A percentile compares a stretch with the other conserved stretches of the same genome.
Conservation (phyloP, 306 rosid genomes). For the Quercus bicolor region DNA sequence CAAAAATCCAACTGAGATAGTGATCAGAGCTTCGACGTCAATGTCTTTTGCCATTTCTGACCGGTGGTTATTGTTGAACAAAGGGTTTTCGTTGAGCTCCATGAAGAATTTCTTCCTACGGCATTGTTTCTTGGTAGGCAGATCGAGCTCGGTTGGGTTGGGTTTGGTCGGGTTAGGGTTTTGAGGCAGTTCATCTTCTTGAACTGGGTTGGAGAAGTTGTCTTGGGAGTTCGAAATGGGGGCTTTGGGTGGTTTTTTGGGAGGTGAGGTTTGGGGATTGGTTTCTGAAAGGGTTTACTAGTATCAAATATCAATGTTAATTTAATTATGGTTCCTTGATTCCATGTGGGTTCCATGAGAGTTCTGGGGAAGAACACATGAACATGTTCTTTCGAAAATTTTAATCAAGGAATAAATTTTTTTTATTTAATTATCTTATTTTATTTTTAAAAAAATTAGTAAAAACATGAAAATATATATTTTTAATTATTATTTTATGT, state of each 20-base stretch:
- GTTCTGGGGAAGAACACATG: no score
- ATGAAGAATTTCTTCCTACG: slow-evolving; percentile 91
- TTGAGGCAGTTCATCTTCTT: slow-evolving; percentile 23
- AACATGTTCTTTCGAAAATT: no score
- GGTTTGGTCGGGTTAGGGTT: slow-evolving; percentile 8
- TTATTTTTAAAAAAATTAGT: no score
- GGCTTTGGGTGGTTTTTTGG: slow-evolving; percentile 33
- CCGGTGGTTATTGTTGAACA: slow-evolving; percentile 47
- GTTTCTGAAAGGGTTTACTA: slow-evolving; percentile 15
- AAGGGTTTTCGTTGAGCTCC: slow-evolving; percentile 45
- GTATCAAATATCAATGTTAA: background rate
- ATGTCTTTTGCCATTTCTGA: slow-evolving; percentile 59
- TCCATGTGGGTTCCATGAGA: no score
- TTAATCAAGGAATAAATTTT: no score
- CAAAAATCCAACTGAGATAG: slow-evolving; percentile 73
- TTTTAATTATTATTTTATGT: no score
- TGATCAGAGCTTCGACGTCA: slow-evolving; percentile 70
- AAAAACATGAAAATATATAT: no score
- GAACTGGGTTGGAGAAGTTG: slow-evolving; percentile 50
- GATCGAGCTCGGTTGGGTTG: slow-evolving; percentile 26
- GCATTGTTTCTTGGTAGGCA: slow-evolving; percentile 56
- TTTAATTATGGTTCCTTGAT: background rate
- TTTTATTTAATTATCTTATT: no score
- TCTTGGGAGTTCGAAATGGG: slow-evolving; percentile 50
- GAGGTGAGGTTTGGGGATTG: slow-evolving; percentile 27